Percentiles rank a stretch among this genome's conserved stretches.
Evolutionary conservation across 2,329 filamentous ascomycete species (phyloP).

Genomic region (Xylariales sp.): DNA sequence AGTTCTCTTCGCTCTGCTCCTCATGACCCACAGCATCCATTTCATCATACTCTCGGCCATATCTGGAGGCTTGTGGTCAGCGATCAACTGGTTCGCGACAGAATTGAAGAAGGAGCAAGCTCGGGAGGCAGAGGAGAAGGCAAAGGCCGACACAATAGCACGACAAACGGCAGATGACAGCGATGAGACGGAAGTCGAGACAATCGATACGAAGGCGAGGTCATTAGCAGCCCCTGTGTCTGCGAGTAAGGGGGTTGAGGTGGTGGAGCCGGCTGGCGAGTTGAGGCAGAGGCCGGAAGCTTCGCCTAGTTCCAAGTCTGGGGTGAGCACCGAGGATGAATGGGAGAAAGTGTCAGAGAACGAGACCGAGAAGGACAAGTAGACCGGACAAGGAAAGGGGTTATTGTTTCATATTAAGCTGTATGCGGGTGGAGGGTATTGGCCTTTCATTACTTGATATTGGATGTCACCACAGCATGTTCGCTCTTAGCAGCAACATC

Average conservation of each 20-base stretch:
- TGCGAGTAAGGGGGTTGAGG: constrained; percentile 40
- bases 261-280: constrained; percentile 36
- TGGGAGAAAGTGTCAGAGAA: constrained; percentile 91
- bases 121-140: constrained; percentile 36
- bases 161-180: constrained; percentile 36
- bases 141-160: constrained; percentile 30
- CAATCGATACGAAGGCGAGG: constrained; percentile 20
- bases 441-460: no score
- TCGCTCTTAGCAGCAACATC: no score
- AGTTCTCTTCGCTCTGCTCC: constrained; percentile 68
- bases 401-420: no score
- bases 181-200: constrained; percentile 47
- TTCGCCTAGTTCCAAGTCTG: constrained; percentile 45
- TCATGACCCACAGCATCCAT: constrained; percentile 83
- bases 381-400: no score
- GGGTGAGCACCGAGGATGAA: constrained; percentile 83
- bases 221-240: constrained; percentile 12
- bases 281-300: constrained; percentile 42
- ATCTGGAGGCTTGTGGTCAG: constrained; percentile 80
- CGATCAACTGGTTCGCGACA: constrained; percentile 93
- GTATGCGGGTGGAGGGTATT: no score
- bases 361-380: constrained; percentile 57
- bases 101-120: constrained; percentile 51
- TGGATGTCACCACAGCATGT: no score
- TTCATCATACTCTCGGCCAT: constrained; percentile 78